phyloP scores from a whole-genome alignment of 1,284 basidiomycete species.

The Stereum hirsutum region DNA sequence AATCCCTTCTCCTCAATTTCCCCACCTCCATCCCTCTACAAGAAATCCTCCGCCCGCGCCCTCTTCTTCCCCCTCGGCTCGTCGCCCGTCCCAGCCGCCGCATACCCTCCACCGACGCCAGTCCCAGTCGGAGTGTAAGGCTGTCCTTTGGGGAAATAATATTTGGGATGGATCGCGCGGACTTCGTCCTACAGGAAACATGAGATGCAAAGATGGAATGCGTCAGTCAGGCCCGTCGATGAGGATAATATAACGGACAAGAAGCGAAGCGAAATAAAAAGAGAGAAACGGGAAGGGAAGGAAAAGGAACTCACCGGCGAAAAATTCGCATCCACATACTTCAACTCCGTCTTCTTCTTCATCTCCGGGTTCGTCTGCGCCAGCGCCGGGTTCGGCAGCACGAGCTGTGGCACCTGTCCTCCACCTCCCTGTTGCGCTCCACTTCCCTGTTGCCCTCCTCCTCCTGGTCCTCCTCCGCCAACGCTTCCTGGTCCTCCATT shows the following conservation, averaged over 20 bases:
- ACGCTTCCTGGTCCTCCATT: too few relatives aligned
- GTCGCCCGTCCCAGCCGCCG: conserved; percentile 27
- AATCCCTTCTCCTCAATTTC: too few relatives aligned
- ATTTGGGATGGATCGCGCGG: conserved; percentile 67
- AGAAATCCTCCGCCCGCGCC: conserved; percentile 69
- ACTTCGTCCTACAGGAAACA: conserved; percentile 61
- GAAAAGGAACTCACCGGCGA: conserved; percentile 45
- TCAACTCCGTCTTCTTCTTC: conserved; percentile 71
- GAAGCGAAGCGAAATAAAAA: neutral
- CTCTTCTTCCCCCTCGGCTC: conserved; percentile 69
- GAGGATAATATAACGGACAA: neutral
- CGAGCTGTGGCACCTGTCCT: conserved; percentile 32
- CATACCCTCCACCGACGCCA: conserved; percentile 14
- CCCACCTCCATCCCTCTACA: conserved; percentile 7
- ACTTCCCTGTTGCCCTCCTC: too few relatives aligned
- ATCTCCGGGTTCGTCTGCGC: conserved; percentile 61
- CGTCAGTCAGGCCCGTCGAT: too few relatives aligned
- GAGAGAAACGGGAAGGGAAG: neutral
- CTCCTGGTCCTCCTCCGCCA: too few relatives aligned
- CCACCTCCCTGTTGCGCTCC: too few relatives aligned
- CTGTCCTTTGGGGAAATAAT: conserved; percentile 46
- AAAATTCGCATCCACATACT: conserved; percentile 71
- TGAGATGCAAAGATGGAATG: too few relatives aligned
- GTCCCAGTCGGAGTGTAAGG: conserved; percentile 23
- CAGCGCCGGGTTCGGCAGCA: conserved; percentile 46